Evolutionary conservation across 2,329 filamentous ascomycete species (phyloP).

Genomic region (Nothophaeocryptopus gaeumannii): DNA sequence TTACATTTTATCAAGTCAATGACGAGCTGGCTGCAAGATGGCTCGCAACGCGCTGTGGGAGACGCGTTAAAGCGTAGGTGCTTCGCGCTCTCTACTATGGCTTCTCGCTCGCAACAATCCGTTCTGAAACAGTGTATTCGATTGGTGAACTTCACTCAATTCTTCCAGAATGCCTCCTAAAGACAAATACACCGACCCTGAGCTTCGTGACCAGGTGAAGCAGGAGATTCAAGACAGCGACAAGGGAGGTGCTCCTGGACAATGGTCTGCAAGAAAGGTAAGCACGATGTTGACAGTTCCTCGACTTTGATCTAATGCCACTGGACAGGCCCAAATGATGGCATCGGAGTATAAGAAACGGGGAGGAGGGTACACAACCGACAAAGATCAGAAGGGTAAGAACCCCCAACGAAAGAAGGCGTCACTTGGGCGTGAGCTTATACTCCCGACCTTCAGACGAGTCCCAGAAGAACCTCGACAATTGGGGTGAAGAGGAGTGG

Average conservation of each 20-base stretch:
- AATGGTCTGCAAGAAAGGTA: slow-evolving; percentile 50
- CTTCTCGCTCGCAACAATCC: too few relatives aligned
- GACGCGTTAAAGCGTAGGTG: too few relatives aligned
- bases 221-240: slow-evolving; percentile 46
- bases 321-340: slow-evolving; percentile 45
- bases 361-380: slow-evolving; percentile 46
- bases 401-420: slow-evolving; percentile 42
- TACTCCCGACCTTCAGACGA: slow-evolving; percentile 28
- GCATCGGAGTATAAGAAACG: slow-evolving; percentile 49
- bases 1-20: slow-evolving; percentile 4
- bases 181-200: slow-evolving; percentile 49
- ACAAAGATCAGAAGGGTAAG: slow-evolving; percentile 43
- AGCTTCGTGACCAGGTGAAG: slow-evolving; percentile 48
- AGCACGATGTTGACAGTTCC: neutral
- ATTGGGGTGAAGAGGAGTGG: slow-evolving; percentile 51
- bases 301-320: neutral
- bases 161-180: slow-evolving; percentile 41
- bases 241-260: slow-evolving; percentile 48
- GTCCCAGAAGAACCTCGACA: slow-evolving; percentile 44
- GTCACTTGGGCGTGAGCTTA: slow-evolving; percentile 43
- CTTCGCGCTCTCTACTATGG: too few relatives aligned
- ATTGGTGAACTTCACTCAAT: neutral
- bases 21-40: slow-evolving; percentile 16
- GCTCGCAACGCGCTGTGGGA: too few relatives aligned
- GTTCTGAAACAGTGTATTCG: neutral